Evolutionary conservation across 495 filamentous ascomycete genomes (phyloP), one percentile per base, ranked within the genome.

Genomic region (Lichenothelia convexa): DNA sequence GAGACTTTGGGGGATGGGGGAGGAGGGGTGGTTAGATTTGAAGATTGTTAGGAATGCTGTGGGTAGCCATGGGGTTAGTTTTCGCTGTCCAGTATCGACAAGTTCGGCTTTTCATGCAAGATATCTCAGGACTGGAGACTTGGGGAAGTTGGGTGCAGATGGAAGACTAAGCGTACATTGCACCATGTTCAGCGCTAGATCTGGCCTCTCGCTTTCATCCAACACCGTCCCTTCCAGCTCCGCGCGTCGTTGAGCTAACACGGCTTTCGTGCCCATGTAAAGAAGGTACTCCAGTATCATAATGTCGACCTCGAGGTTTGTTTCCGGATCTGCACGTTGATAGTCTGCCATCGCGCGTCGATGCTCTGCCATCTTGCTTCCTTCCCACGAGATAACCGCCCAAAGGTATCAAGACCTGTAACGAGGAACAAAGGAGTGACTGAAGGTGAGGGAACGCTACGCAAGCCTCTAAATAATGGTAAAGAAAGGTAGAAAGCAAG

Each of bases 211-310:
- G 24, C 20, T 9, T 1, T 35, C 30, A 15, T 22, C 15, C 5
- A 21, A 30, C n/a, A 26, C n/a, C 17, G 3, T 20, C 5, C 18
- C 18, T 15, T 34, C n/a, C 13, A 26, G 24, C 4, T 20, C 8
- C 5, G 18, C 27, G n/a, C 15, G 32, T 1, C 45, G 40, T 21
- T 45, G 41, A 3, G 24, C 42, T 12, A 67, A 32, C 7, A 57
- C 39, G n/a, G 39, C 43, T 13, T 57, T 42, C 15, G 58, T 58
- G 9, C 64, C 49, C 15, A 56, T 49, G 46, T 61, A 63, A n/a
- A 62, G 36, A 8, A 71, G 41, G 41, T 72, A 71, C 41, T 73
- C 69, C 18, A 70, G 50, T n/a, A 70, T 67, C 45, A 66, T 51
- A 21, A 60, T 39, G 38, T 73, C 59, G 12, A 70, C 62, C 1